Percentiles rank a stretch among this genome's conserved stretches.
Evolutionary conservation across 805 yeast species (phyloP).

Genomic region (Pichia heedii): DNA sequence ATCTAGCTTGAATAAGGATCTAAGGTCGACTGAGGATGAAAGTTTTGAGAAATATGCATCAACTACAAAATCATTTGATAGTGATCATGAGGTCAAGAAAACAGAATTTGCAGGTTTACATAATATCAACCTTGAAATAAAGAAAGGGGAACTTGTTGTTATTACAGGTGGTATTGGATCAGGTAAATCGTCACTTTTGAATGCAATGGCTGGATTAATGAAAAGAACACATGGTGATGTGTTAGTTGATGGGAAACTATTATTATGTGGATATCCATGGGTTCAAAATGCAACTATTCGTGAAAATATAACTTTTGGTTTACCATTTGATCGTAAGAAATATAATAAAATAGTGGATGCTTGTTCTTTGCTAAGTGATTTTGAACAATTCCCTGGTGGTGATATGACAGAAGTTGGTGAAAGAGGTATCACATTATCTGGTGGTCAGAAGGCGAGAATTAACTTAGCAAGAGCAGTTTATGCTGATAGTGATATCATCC

Average conservation of each 20-base stretch:
- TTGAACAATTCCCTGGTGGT: constrained; percentile 61
- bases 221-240: constrained; percentile 43
- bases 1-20: too few species aligned
- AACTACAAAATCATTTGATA: background rate
- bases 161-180: constrained; percentile 61
- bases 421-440: constrained; percentile 77
- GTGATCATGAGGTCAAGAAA: background rate
- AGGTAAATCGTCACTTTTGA: constrained; percentile 67
- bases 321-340: constrained; percentile 37
- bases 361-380: constrained; percentile 60
- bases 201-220: constrained; percentile 70
- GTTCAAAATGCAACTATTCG: constrained; percentile 71
- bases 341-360: constrained; percentile 50
- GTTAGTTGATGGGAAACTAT: constrained; percentile 41
- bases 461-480: constrained; percentile 65
- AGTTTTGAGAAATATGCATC: background rate
- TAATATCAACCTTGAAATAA: constrained; percentile 44
- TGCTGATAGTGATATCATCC: constrained; percentile 46
- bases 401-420: constrained; percentile 79
- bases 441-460: constrained; percentile 80
- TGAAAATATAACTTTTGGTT: constrained; percentile 67
- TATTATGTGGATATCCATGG: constrained; percentile 67
- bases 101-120: constrained; percentile 35
- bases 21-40: background rate
- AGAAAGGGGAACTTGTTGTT: constrained; percentile 62